Evolutionary conservation across 768 basidiomycete genomes (phyloP), one percentile per base, ranked within the genome.

Genomic region (Lactifluus rugatus): DNA sequence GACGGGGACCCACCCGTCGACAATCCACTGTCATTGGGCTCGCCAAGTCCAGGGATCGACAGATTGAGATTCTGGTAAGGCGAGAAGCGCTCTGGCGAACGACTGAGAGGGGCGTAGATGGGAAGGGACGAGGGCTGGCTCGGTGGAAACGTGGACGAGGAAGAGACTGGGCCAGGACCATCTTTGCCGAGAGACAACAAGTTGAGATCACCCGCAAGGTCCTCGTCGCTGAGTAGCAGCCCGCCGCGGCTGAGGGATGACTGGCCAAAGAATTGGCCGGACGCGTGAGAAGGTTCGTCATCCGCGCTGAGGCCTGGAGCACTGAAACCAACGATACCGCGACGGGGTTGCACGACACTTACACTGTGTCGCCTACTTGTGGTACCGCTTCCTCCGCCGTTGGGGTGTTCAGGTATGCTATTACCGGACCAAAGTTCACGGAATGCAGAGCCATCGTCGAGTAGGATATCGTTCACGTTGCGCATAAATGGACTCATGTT

Each of bases 401-500:
- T 80, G 68, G 85, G 82, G 60, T 84, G 83, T 36, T 79, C 75
- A 4, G 79, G 82, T 0, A 78, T 80, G 57, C 82, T 74, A 76
- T 79, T 80, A n/a, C 84, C 81, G 0, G 83, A 77, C 87, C 87
- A 90, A 4, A 89, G 75, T 62, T 89, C 85, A 34, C 85, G 76
- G 64, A 89, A 80, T 0, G 83, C 82, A 0, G 83, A 79, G 4
- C 81, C 82, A 56, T 90, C 87, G 65, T 89, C 87, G 49, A 84
- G 70, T 36, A 90, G 70, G 56, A 91, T 88, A 70, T 86, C 82
- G 6, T 81, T 82, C 17, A 92, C 85, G 68, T 93, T 88, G 23
- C 89, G 75, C n/a, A 88, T 81, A 68, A 93, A 92, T 0, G 89
- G 90, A 62, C 81, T 84, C 80, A 89, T 87, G 68, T 91, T 92